These are phyloP conservation scores for Tolypocladium tundrense DNA, from an alignment of 2,329 filamentous ascomycete species.

Conservation along the genomic window DNA sequence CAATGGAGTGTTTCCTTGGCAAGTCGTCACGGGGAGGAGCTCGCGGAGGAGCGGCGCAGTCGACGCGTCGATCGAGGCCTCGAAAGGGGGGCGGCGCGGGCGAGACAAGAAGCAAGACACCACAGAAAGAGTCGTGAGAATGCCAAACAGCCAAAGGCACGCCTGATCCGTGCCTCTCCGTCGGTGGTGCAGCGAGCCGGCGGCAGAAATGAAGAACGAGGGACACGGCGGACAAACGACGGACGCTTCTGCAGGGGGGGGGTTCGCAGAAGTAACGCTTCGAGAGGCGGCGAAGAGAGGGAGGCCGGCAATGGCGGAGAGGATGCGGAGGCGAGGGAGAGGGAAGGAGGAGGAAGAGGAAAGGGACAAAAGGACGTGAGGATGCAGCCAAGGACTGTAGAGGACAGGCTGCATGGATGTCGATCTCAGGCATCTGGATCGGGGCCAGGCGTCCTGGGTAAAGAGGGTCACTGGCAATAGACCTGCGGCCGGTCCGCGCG, in stretches of 20 bases:
- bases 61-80: slow-evolving; percentile 1
- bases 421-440: background rate
- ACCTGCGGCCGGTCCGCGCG: background rate
- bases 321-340: background rate
- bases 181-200: background rate
- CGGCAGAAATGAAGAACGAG: background rate
- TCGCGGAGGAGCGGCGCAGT: background rate
- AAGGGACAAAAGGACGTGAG: slow-evolving; percentile 2
- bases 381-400: background rate
- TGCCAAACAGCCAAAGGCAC: background rate
- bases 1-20: background rate
- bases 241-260: background rate
- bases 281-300: background rate
- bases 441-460: background rate
- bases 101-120: background rate
- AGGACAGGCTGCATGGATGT: background rate
- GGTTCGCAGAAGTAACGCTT: background rate
- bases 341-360: slow-evolving; percentile 3
- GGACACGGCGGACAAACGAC: background rate
- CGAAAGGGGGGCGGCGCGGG: background rate
- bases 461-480: background rate
- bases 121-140: too few species aligned
- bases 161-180: background rate
- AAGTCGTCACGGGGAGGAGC: background rate
- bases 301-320: slow-evolving; percentile 2